Evolutionary conservation across 768 basidiomycete genomes (phyloP).

Genomic region (Albatrellus ellisii): DNA sequence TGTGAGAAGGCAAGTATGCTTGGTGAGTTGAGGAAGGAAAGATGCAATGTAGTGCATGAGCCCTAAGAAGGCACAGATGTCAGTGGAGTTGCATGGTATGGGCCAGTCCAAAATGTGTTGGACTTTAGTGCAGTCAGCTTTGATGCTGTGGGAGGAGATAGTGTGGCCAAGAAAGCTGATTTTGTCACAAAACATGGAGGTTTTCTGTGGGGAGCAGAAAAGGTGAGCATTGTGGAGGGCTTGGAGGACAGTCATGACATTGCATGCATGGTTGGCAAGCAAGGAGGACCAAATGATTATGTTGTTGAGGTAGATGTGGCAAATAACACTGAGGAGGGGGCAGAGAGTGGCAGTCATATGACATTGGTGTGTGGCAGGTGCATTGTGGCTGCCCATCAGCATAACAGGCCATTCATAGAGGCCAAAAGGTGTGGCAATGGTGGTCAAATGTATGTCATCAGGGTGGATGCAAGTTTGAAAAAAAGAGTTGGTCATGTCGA

Average conservation of each 20-base stretch:
- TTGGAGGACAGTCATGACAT: conserved; percentile 14
- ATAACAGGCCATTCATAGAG: conserved; percentile 30
- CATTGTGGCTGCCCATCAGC: conserved; percentile 25
- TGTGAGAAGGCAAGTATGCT: neutral
- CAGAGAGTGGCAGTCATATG: conserved; percentile 17
- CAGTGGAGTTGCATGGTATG: neutral
- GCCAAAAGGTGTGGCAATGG: conserved; percentile 25
- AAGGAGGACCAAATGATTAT: neutral
- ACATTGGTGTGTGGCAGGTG: conserved; percentile 19
- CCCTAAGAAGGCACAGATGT: neutral
- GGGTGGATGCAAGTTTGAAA: conserved; percentile 24
- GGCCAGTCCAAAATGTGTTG: neutral
- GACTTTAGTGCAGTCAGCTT: conserved; percentile 14
- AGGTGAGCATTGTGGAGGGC: conserved; percentile 14
- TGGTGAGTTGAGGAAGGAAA: neutral
- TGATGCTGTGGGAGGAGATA: conserved; percentile 20
- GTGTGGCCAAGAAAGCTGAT: conserved; percentile 22
- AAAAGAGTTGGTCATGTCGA: too few species aligned
- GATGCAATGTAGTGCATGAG: neutral
- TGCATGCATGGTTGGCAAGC: conserved; percentile 15
- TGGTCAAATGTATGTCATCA: conserved; percentile 21
- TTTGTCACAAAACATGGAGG: conserved; percentile 16
- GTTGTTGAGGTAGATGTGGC: neutral
- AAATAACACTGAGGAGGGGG: neutral
- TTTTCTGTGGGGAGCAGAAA: conserved; percentile 20